Evolutionary conservation across 805 yeast genomes (phyloP), one percentile per base, ranked within the genome.

Genomic region (Aciculoconidium aculeatum): DNA sequence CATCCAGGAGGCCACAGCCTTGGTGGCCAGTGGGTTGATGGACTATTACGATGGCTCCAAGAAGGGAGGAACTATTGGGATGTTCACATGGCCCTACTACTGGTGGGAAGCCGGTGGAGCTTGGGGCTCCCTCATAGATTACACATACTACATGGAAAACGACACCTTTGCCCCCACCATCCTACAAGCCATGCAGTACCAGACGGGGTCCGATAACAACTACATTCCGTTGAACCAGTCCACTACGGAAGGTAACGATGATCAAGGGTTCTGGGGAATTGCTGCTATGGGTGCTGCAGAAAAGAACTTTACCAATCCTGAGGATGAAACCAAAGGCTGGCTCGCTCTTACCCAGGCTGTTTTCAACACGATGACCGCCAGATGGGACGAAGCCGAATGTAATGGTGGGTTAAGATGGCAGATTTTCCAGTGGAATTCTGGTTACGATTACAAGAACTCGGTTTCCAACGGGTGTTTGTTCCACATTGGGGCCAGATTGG

Each of bases 41-140:
- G 88, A 84, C 60, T 87, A 87, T 55, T 87, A 87, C 49, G 75
- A 70, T 10, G 90, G 94, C 21, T 46, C 53, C 38, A 52, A 67
- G 19, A 53, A 66, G 23, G 96, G 96, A 19, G 81, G 88, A 6
- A 72, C 87, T 4, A 65, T 83, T 15, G 98, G 97, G 23, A 77
- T 82, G 87, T 88, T 92, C 54, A 64, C 78, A 8, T 61, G 67
- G 49, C 97, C 97, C 0, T 88, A 90, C 67, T 90, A 90, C 67
- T 90, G 97, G 98, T 88, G 96, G 96, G 86, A 87, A 61, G 95
- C 96, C 7, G 97, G 97, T 42, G 94, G 88, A 37, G 95, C 90
- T 2, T 86, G 87, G 84, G 95, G 95, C 6, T 67, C 82, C 11
- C 62, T 90, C 69, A 49, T 90, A 24, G 96, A 87, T 53, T 80